Percentiles rank a stretch among this genome's conserved stretches.
Evolutionary conservation across 2,329 filamentous ascomycete species (phyloP).

Genomic region (Macroventuria anomochaeta): DNA sequence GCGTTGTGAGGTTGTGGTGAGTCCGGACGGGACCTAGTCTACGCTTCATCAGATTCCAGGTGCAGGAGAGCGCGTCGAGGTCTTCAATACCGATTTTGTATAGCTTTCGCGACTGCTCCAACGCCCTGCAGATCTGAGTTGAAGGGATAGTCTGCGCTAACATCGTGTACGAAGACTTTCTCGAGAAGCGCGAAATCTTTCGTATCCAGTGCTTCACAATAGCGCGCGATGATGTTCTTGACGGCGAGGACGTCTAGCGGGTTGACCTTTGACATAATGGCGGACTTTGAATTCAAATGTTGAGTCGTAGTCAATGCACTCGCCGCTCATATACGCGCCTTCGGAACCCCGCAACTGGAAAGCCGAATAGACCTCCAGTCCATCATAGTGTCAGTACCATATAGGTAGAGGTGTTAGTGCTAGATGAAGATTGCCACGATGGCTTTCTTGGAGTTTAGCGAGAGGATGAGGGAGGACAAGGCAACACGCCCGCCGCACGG

Average conservation of each 20-base stretch:
- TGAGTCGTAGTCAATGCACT: not conserved
- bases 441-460: too few species aligned
- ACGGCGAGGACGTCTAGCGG: conserved; percentile 47
- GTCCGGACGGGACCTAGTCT: conserved; percentile 51
- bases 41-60: not conserved
- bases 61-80: too few species aligned
- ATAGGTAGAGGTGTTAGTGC: too few species aligned
- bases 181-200: conserved; percentile 49
- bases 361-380: not conserved
- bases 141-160: conserved; percentile 52
- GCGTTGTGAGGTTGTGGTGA: conserved; percentile 54
- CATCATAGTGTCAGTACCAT: too few species aligned
- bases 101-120: conserved; percentile 41
- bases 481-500: too few species aligned
- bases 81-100: conserved; percentile 39
- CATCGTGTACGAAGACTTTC: conserved; percentile 51
- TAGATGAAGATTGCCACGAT: too few species aligned
- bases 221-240: conserved; percentile 51
- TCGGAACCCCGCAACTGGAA: conserved; percentile 11
- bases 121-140: conserved; percentile 44
- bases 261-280: conserved; percentile 27
- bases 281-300: not conserved
- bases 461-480: too few species aligned
- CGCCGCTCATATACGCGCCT: not conserved
- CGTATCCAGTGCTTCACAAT: conserved; percentile 54